These are phyloP conservation scores for Pseudoneurospora amorphoporcata DNA, from an alignment of 495 filamentous ascomycete genomes.

Conservation along the genomic window DNA sequence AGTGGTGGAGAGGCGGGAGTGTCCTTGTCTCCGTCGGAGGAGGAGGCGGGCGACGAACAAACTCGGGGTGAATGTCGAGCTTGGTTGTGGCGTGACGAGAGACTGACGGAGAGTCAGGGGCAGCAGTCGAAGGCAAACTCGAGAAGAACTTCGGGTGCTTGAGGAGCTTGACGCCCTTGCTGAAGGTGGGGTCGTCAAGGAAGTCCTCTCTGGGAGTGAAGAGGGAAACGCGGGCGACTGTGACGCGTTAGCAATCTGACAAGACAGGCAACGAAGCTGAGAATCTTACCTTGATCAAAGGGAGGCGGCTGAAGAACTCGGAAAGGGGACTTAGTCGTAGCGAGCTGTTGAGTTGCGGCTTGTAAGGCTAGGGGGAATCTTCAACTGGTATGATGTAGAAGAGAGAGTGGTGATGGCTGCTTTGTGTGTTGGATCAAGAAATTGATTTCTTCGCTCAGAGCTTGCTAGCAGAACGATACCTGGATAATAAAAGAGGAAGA, in stretches of 20 bases:
- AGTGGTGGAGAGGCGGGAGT: neutral
- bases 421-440: no score
- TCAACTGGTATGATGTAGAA: neutral
- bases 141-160: neutral
- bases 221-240: neutral
- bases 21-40: neutral
- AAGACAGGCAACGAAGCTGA: neutral
- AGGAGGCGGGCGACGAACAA: neutral
- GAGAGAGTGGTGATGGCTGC: neutral
- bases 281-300: neutral
- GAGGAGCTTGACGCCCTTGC: neutral
- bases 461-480: neutral
- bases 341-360: neutral
- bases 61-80: neutral
- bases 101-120: neutral
- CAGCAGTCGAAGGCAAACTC: neutral
- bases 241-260: neutral
- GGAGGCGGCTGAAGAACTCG: neutral
- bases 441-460: neutral
- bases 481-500: neutral
- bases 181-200: neutral
- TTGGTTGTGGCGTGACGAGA: neutral
- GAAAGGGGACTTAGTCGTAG: neutral
- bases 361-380: neutral
- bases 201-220: neutral